These are phyloP conservation scores for Trichomonas tenax DNA, from an alignment of 208 protist genomes.

Conservation along the genomic window DNA sequence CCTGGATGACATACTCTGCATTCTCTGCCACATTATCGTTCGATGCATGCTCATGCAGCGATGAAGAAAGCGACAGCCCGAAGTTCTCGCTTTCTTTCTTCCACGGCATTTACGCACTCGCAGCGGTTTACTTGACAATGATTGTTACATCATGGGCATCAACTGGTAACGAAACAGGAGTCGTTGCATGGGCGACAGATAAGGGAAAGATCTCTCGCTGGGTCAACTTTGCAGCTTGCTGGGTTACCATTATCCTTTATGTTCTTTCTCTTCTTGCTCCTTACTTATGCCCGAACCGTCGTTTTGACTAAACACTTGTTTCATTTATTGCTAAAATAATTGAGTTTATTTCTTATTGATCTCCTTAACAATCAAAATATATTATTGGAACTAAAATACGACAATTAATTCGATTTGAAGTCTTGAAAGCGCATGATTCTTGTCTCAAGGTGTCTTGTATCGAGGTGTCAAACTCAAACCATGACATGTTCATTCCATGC, in stretches of 20 bases:
- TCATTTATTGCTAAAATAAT: too few species aligned
- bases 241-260: background rate
- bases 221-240: background rate
- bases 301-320: background rate
- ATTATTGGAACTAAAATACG: too few species aligned
- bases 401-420: too few species aligned
- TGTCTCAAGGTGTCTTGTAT: too few species aligned
- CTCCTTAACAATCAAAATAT: too few species aligned
- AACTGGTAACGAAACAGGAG: background rate
- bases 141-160: background rate
- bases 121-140: background rate
- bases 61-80: background rate
- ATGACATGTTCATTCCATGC: too few species aligned
- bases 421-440: too few species aligned
- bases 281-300: background rate
- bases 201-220: background rate
- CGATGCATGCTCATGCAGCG: background rate
- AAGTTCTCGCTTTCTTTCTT: background rate
- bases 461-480: too few species aligned
- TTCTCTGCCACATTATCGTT: background rate
- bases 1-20: background rate
- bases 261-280: background rate
- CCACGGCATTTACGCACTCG: background rate
- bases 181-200: background rate
- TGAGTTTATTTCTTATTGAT: too few species aligned